Percentiles rank a stretch among this genome's conserved stretches.
phyloP scores from a whole-genome alignment of 768 basidiomycete species.

The Naganishia randhawae region DNA sequence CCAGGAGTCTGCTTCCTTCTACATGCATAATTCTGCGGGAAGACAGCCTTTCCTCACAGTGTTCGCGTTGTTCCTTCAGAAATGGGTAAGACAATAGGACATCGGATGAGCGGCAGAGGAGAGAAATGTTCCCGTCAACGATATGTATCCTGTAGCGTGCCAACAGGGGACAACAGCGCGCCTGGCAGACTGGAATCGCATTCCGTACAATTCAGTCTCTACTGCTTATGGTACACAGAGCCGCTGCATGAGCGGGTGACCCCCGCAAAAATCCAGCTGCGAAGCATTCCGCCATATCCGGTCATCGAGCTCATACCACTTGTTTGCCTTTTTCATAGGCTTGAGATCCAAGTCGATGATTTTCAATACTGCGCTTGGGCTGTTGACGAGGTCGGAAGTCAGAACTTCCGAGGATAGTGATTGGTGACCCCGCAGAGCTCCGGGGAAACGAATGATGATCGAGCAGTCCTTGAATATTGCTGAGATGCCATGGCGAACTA shows the following conservation, averaged over 20 bases:
- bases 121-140: no score
- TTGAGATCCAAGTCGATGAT: conserved; percentile 88
- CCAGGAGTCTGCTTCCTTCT: no score
- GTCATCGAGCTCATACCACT: conserved; percentile 71
- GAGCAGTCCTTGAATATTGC: conserved; percentile 98
- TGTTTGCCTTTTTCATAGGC: conserved; percentile 59
- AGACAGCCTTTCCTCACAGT: no score
- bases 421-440: not conserved
- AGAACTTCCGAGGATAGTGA: conserved; percentile 11
- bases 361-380: conserved; percentile 54
- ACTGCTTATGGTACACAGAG: not conserved
- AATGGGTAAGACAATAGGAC: no score
- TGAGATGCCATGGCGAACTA: conserved; percentile 67
- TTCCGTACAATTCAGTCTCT: not conserved
- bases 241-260: not conserved
- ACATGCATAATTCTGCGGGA: no score
- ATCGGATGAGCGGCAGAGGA: no score
- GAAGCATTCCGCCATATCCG: conserved; percentile 55
- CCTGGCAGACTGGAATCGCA: not conserved
- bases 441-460: conserved; percentile 55
- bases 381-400: conserved; percentile 25
- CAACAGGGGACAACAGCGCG: no score
- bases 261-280: not conserved
- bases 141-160: no score
- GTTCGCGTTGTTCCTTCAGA: no score